phyloP scores from a whole-genome alignment of 1,284 basidiomycete species.

The Agaricales sp. region DNA sequence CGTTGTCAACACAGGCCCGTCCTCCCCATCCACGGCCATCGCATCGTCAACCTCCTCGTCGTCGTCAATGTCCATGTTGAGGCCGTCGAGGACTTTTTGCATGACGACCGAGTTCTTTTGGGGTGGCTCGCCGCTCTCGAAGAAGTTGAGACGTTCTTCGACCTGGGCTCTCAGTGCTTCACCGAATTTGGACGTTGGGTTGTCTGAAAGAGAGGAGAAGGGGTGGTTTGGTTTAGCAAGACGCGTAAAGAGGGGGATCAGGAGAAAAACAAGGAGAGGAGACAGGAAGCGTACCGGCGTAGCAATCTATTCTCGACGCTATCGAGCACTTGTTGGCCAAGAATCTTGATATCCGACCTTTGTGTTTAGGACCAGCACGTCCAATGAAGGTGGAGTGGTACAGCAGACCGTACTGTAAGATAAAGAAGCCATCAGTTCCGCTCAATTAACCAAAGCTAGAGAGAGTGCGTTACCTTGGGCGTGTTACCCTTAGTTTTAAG shows the following conservation, averaged over 20 bases:
- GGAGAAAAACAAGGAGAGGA: background rate
- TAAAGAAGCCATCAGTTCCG: constrained; percentile 6
- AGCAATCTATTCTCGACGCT: constrained; percentile 96
- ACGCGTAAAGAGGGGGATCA: background rate
- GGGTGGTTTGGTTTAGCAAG: background rate
- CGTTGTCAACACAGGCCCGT: constrained; percentile 39
- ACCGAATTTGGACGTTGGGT: constrained; percentile 89
- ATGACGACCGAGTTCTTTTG: constrained; percentile 85
- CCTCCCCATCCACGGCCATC: background rate
- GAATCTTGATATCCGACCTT: constrained; percentile 96
- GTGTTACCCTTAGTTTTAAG: constrained; percentile 99
- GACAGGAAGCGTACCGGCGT: constrained; percentile 53
- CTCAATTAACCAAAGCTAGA: background rate
- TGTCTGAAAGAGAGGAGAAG: constrained; percentile 29
- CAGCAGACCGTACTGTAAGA: constrained; percentile 82
- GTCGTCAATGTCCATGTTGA: constrained; percentile 67
- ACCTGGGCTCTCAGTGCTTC: constrained; percentile 92
- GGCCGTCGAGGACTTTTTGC: constrained; percentile 75
- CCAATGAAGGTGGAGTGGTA: constrained; percentile 96
- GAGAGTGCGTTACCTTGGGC: constrained; percentile 61
- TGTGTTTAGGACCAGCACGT: constrained; percentile 90
- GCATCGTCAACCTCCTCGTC: constrained; percentile 54
- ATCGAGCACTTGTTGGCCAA: constrained; percentile 99
- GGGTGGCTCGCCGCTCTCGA: constrained; percentile 81
- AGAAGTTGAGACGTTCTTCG: constrained; percentile 92